Percentiles rank a stretch among this genome's conserved stretches.
Evolutionary conservation across 2,329 filamentous ascomycete species (phyloP).

Genomic region (Penicillium palitans): DNA sequence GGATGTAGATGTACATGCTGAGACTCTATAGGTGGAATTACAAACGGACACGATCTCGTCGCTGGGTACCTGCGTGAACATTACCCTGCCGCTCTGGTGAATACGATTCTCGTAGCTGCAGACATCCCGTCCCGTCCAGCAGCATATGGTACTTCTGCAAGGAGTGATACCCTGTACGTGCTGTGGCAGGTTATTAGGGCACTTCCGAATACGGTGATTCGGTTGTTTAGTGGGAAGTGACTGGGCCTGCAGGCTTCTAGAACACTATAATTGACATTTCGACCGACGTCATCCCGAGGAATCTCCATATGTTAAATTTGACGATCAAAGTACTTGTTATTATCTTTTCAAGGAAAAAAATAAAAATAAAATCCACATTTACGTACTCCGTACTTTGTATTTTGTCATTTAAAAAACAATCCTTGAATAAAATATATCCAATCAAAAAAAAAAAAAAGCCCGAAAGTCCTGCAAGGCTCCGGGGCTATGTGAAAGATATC

Average conservation of each 20-base stretch:
- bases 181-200: slow-evolving; percentile 22
- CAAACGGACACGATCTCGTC: slow-evolving; percentile 31
- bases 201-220: slow-evolving; percentile 13
- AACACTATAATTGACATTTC: background rate
- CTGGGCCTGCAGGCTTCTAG: background rate
- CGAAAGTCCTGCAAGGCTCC: no score
- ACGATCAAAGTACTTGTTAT: slow-evolving; percentile 8
- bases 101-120: slow-evolving; percentile 36
- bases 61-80: slow-evolving; percentile 22
- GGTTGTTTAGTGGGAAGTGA: slow-evolving; percentile 1
- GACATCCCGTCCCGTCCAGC: slow-evolving; percentile 32
- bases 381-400: no score
- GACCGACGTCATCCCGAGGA: slow-evolving; percentile 12
- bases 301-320: background rate
- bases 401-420: background rate
- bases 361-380: no score
- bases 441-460: background rate
- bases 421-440: background rate
- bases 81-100: slow-evolving; percentile 29
- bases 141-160: slow-evolving; percentile 26
- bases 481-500: no score
- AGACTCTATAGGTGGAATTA: slow-evolving; percentile 24
- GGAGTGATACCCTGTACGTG: slow-evolving; percentile 14
- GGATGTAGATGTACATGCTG: background rate
- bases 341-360: background rate